Conservation (phyloP, 768 basidiomycete genomes). For the Boletus huronensis region DNA sequence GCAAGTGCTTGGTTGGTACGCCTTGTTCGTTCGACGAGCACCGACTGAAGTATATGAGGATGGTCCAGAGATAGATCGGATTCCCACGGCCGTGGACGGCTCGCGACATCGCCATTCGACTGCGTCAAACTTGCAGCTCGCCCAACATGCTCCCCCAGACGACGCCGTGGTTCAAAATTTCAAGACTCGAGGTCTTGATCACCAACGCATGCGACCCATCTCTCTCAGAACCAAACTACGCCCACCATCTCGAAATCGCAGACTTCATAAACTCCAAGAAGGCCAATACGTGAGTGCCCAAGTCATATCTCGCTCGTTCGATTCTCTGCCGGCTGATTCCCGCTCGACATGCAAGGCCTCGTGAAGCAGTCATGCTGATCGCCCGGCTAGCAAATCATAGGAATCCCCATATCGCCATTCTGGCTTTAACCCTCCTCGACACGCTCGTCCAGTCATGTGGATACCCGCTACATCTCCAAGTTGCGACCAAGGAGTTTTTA, state of each 20-base stretch:
- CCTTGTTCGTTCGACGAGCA: too few relatives aligned
- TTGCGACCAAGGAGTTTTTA: conserved; percentile 94
- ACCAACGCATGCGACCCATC: conserved; percentile 85
- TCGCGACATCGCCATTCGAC: not conserved
- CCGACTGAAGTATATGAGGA: too few relatives aligned
- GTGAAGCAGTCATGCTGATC: conserved; percentile 86
- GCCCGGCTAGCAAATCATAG: conserved; percentile 87
- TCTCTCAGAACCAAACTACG: conserved; percentile 86
- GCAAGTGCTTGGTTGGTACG: not conserved
- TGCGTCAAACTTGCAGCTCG: not conserved
- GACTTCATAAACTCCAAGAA: conserved; percentile 94
- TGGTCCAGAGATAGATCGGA: not conserved
- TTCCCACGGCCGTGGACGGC: not conserved
- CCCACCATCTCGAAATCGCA: conserved; percentile 88
- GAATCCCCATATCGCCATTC: conserved; percentile 86
- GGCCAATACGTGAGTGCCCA: conserved; percentile 79
- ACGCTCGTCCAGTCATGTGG: conserved; percentile 94
- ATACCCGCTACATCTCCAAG: conserved; percentile 96
- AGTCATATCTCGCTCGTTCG: not conserved
- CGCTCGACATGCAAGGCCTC: conserved; percentile 52
- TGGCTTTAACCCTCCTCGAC: conserved; percentile 82
- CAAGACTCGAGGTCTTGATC: conserved; percentile 67
- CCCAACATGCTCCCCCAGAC: conserved; percentile 48
- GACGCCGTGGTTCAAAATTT: conserved; percentile 51
- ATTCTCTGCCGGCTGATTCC: not conserved